These are phyloP conservation scores for Linum trigynum DNA, from an alignment of 345 rosid genomes.

Conservation along the genomic window DNA sequence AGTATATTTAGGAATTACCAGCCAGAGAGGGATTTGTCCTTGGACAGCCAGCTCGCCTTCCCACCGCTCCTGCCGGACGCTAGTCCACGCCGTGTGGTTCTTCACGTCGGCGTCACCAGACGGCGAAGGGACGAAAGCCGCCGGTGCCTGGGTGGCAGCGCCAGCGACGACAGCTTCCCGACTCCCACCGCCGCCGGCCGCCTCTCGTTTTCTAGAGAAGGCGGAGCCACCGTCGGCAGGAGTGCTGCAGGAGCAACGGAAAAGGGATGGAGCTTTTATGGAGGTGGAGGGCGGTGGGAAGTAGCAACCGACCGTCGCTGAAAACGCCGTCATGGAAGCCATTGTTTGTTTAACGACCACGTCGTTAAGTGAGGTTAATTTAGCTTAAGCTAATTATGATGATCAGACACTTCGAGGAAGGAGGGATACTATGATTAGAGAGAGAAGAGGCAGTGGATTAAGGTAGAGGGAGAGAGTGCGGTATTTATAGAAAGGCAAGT, in stretches of 20 bases:
- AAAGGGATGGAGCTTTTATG: neutral
- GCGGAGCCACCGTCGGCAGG: neutral
- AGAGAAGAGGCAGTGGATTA: neutral
- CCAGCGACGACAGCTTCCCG: slow-evolving; percentile 19
- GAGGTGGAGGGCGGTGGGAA: slow-evolving; percentile 9
- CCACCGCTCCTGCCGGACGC: slow-evolving; percentile 68
- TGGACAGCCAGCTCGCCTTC: slow-evolving; percentile 70
- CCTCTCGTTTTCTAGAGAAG: slow-evolving; percentile 13
- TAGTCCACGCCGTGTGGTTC: slow-evolving; percentile 75
- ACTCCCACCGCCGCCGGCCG: neutral
- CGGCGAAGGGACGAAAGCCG: slow-evolving; percentile 20
- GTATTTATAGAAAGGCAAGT: neutral
- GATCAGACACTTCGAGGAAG: neutral
- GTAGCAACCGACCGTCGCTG: slow-evolving; percentile 10
- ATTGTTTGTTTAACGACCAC: no score
- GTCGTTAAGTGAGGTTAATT: no score
- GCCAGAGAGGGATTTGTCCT: slow-evolving; percentile 85
- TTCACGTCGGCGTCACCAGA: slow-evolving; percentile 6
- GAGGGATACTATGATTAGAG: neutral
- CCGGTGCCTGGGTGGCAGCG: slow-evolving; percentile 26
- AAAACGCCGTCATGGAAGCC: slow-evolving; percentile 34
- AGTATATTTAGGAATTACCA: slow-evolving; percentile 36
- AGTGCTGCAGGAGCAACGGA: no score
- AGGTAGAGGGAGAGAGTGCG: neutral
- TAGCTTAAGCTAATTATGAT: neutral